phyloP scores from a whole-genome alignment of 2,329 filamentous ascomycete genomes.

The Fusarium sp. region DNA sequence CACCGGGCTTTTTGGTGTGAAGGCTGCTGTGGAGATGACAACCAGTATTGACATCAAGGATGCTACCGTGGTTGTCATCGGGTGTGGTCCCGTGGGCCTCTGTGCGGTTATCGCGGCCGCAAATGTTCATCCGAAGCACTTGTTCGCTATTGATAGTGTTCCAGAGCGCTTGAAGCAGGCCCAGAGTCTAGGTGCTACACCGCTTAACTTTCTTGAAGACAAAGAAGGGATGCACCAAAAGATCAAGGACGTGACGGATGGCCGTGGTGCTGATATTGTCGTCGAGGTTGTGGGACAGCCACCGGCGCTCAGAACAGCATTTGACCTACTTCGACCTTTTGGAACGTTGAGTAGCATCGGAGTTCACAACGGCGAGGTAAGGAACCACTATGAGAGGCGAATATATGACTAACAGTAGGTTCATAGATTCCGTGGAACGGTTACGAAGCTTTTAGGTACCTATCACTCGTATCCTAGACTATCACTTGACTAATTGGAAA shows the following conservation, averaged over 20 bases:
- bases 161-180: conserved; percentile 82
- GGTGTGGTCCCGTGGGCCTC: conserved; percentile 88
- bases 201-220: conserved; percentile 82
- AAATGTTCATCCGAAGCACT: conserved; percentile 79
- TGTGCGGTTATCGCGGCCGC: conserved; percentile 85
- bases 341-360: conserved; percentile 82
- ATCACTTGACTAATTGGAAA: conserved; percentile 7
- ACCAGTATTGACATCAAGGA: conserved; percentile 49
- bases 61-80: conserved; percentile 83
- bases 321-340: conserved; percentile 80
- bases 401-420: conserved; percentile 10
- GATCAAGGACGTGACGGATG: conserved; percentile 81
- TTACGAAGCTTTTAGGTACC: conserved; percentile 71
- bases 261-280: conserved; percentile 88
- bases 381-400: conserved; percentile 25
- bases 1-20: conserved; percentile 86
- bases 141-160: conserved; percentile 86
- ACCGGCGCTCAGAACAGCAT: conserved; percentile 78
- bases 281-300: conserved; percentile 83
- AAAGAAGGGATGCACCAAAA: conserved; percentile 75
- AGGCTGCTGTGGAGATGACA: conserved; percentile 79
- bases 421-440: conserved; percentile 76
- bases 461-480: conserved; percentile 41
- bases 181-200: conserved; percentile 81
- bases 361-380: conserved; percentile 80